A percentile compares a stretch with the other conserved stretches of the same genome.
Conservation (phyloP, 78 protist genomes). For the Dictyostelium brefeldianum region DNA sequence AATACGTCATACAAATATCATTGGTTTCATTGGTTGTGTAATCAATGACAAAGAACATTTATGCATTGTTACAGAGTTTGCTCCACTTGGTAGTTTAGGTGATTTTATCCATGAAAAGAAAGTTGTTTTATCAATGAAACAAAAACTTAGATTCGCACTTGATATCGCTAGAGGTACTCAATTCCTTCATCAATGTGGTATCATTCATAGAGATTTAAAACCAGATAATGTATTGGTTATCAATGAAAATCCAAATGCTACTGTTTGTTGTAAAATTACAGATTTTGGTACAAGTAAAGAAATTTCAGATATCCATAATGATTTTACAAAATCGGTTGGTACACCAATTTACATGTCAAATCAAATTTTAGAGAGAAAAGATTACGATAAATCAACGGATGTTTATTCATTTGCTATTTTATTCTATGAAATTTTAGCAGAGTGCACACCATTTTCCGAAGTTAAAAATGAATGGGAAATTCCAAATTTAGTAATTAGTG, state of each 20-base stretch:
- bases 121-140: neutral
- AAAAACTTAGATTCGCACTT: neutral
- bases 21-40: neutral
- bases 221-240: neutral
- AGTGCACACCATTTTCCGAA: neutral
- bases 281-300: neutral
- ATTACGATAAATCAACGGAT: neutral
- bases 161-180: neutral
- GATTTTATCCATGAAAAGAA: neutral
- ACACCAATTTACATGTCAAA: neutral
- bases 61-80: neutral
- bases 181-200: neutral
- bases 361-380: neutral
- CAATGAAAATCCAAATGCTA: neutral
- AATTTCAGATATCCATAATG: neutral
- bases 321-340: neutral
- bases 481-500: neutral
- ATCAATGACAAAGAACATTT: neutral
- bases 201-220: neutral
- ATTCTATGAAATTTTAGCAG: neutral
- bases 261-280: neutral
- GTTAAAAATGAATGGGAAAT: neutral
- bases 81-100: neutral
- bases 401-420: neutral
- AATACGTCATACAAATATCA: neutral